A percentile compares a stretch with the other conserved stretches of the same genome.
Evolutionary conservation across 306 rosid species (phyloP).

Genomic region (Lathyrus aphaca): DNA sequence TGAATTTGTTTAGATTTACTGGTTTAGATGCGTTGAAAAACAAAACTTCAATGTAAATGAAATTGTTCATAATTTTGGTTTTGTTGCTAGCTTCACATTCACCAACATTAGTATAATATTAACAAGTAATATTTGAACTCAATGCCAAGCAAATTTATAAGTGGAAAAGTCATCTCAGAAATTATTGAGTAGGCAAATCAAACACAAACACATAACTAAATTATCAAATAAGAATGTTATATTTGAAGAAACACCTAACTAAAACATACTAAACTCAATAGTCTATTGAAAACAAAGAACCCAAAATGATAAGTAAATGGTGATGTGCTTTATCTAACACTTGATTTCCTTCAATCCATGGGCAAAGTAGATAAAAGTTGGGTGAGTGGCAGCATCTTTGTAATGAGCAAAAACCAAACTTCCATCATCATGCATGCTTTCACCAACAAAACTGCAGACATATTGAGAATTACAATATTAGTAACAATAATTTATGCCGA

Average conservation of each 20-base stretch:
- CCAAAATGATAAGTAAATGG: background rate
- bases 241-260: constrained; percentile 1
- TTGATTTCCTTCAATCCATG: constrained; percentile 89
- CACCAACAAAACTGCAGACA: constrained; percentile 85
- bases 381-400: constrained; percentile 89
- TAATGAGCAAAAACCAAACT: constrained; percentile 84
- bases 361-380: constrained; percentile 79
- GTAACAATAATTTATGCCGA: constrained; percentile 1
- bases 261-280: background rate
- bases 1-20: too few relatives aligned
- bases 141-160: too few relatives aligned
- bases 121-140: too few relatives aligned
- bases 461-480: background rate
- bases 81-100: too few relatives aligned
- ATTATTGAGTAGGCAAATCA: background rate
- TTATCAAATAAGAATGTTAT: background rate
- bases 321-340: constrained; percentile 50
- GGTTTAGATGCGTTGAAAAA: too few relatives aligned
- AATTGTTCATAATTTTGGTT: too few relatives aligned
- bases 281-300: background rate
- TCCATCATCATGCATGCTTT: constrained; percentile 86
- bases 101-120: too few relatives aligned
- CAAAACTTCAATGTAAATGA: too few relatives aligned
- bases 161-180: too few relatives aligned
- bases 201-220: background rate